Conservation (phyloP, 2,329 filamentous ascomycete species). For the Ambrosiella xylebori region DNA sequence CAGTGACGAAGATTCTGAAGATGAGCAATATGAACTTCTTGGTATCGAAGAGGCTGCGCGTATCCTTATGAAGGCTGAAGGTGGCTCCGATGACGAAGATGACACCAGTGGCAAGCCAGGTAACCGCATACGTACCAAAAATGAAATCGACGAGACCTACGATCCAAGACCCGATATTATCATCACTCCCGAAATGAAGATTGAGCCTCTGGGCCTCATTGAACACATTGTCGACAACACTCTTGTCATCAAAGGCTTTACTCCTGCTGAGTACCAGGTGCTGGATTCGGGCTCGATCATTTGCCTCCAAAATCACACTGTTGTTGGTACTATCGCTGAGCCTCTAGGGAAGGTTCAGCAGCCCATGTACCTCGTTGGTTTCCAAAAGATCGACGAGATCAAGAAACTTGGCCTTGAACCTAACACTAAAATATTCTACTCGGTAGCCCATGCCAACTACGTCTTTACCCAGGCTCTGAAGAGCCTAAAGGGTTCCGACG, state of each 20-base stretch:
- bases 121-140: conserved; percentile 55
- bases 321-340: conserved; percentile 72
- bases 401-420: conserved; percentile 46
- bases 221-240: conserved; percentile 65
- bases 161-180: conserved; percentile 59
- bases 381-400: conserved; percentile 52
- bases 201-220: conserved; percentile 58
- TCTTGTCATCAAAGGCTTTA: conserved; percentile 61
- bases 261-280: conserved; percentile 66
- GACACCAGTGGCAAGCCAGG: conserved; percentile 20
- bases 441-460: conserved; percentile 58
- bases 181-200: conserved; percentile 60
- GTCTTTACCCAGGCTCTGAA: conserved; percentile 76
- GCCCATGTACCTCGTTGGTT: conserved; percentile 71
- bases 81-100: conserved; percentile 59
- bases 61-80: conserved; percentile 70
- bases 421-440: conserved; percentile 59
- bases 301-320: conserved; percentile 54
- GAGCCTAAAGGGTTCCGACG: conserved; percentile 72
- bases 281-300: conserved; percentile 72
- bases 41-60: conserved; percentile 69
- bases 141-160: conserved; percentile 51
- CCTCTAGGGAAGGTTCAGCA: conserved; percentile 72
- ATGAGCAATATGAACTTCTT: conserved; percentile 54
- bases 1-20: conserved; percentile 37